phyloP scores from a whole-genome alignment of 345 rosid genomes.

The Pistacia atlantica region DNA sequence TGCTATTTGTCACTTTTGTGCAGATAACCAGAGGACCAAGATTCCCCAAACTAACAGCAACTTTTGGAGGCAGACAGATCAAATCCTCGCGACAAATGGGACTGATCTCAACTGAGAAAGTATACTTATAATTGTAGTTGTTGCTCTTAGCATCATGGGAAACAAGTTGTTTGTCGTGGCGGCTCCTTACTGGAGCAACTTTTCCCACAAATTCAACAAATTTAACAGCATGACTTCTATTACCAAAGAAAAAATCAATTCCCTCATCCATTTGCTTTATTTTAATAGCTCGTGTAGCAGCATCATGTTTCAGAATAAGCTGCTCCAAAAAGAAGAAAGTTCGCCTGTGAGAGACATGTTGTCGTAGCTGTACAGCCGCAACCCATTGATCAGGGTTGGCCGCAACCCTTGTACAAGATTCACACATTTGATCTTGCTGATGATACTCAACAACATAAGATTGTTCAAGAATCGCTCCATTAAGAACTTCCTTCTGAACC shows the following conservation, averaged over 20 bases:
- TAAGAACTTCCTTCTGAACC: slow-evolving; percentile 38
- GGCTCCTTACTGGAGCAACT: slow-evolving; percentile 16
- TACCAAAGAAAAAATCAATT: slow-evolving; percentile 21
- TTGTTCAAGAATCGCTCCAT: slow-evolving; percentile 36
- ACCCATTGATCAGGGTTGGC: slow-evolving; percentile 27
- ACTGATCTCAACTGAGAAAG: slow-evolving; percentile 19
- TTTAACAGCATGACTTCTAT: slow-evolving; percentile 21
- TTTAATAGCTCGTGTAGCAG: slow-evolving; percentile 19
- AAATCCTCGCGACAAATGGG: slow-evolving; percentile 45
- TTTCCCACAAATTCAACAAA: slow-evolving; percentile 24
- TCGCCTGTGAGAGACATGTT: slow-evolving; percentile 20
- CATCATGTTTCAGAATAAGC: slow-evolving; percentile 20
- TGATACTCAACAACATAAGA: slow-evolving; percentile 28
- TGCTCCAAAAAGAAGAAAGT: slow-evolving; percentile 22
- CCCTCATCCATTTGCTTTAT: slow-evolving; percentile 20
- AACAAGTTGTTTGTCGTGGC: slow-evolving; percentile 21
- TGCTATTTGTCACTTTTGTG: slow-evolving; percentile 20
- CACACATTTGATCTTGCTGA: slow-evolving; percentile 33
- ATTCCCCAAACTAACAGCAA: slow-evolving; percentile 34
- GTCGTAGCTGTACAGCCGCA: slow-evolving; percentile 18
- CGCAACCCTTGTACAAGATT: slow-evolving; percentile 29
- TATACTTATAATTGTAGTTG: slow-evolving; percentile 21
- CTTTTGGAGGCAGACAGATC: slow-evolving; percentile 35
- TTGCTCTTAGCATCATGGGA: slow-evolving; percentile 25
- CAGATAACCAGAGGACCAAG: slow-evolving; percentile 24